Evolutionary conservation across 805 yeast genomes (phyloP).

Genomic region (Saccharomycopsis sp.): DNA sequence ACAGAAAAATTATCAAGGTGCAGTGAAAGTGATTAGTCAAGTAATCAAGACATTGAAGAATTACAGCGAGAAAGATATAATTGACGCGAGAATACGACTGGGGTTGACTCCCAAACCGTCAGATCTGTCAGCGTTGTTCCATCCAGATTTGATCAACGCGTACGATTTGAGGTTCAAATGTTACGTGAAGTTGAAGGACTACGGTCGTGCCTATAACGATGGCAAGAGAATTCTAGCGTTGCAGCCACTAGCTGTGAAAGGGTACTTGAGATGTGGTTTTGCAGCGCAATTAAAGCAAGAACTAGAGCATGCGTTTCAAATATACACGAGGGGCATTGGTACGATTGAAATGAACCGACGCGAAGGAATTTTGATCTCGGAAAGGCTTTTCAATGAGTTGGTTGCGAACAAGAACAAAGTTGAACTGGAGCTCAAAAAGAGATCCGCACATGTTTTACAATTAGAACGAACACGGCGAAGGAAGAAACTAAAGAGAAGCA

Average conservation of each 20-base stretch:
- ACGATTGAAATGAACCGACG: slow-evolving; percentile 2
- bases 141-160: slow-evolving; percentile 13
- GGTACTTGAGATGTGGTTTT: slow-evolving; percentile 16
- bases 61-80: slow-evolving; percentile 6
- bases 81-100: slow-evolving; percentile 4
- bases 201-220: slow-evolving; percentile 19
- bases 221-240: slow-evolving; percentile 10
- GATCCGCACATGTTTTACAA: background rate
- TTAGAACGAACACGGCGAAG: background rate
- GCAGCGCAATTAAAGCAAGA: slow-evolving; percentile 5
- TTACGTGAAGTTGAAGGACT: slow-evolving; percentile 25
- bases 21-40: background rate
- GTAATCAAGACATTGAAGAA: background rate
- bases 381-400: slow-evolving; percentile 5
- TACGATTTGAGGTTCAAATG: slow-evolving; percentile 19
- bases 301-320: slow-evolving; percentile 4
- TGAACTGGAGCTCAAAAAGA: background rate
- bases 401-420: background rate
- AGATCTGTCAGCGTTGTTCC: slow-evolving; percentile 6
- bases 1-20: background rate
- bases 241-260: slow-evolving; percentile 18
- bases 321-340: slow-evolving; percentile 9
- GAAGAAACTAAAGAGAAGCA: background rate
- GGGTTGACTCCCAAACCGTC: slow-evolving; percentile 13
- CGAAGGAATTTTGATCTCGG: slow-evolving; percentile 9